These are phyloP conservation scores for Talaromyces amestolkiae DNA, from an alignment of 2,329 filamentous ascomycete species.

Conservation along the genomic window DNA sequence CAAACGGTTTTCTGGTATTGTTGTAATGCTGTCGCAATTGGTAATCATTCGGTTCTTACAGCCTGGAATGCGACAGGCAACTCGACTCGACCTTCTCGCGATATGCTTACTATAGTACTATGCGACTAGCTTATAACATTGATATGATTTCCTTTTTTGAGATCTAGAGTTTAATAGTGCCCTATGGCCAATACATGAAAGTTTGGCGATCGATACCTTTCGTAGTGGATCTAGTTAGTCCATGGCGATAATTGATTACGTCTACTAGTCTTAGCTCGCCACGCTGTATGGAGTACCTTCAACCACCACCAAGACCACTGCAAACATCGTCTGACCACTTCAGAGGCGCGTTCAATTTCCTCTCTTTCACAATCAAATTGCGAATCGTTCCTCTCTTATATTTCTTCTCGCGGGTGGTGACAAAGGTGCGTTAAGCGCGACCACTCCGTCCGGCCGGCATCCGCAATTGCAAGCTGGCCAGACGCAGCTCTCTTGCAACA, in stretches of 20 bases:
- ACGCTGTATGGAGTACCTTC: neutral
- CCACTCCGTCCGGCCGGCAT: neutral
- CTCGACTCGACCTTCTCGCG: too few relatives aligned
- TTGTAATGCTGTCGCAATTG: neutral
- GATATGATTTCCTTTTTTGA: neutral
- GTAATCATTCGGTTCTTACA: too few relatives aligned
- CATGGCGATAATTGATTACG: neutral
- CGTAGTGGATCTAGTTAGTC: neutral
- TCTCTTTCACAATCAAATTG: neutral
- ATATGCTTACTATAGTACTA: neutral
- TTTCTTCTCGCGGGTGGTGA: neutral
- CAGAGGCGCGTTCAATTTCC: neutral
- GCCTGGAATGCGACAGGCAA: too few relatives aligned
- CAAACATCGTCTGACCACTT: neutral
- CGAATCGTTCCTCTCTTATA: neutral
- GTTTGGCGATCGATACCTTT: neutral
- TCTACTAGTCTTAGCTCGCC: neutral
- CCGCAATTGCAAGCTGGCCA: conserved; percentile 19
- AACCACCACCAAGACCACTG: neutral
- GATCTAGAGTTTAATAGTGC: neutral
- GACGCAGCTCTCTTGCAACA: neutral
- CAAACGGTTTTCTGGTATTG: neutral
- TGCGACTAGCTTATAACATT: neutral
- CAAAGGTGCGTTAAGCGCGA: neutral
- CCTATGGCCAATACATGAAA: neutral